Conservation (phyloP, 1,139 yeast species). For the Geotrichum europaeum region DNA sequence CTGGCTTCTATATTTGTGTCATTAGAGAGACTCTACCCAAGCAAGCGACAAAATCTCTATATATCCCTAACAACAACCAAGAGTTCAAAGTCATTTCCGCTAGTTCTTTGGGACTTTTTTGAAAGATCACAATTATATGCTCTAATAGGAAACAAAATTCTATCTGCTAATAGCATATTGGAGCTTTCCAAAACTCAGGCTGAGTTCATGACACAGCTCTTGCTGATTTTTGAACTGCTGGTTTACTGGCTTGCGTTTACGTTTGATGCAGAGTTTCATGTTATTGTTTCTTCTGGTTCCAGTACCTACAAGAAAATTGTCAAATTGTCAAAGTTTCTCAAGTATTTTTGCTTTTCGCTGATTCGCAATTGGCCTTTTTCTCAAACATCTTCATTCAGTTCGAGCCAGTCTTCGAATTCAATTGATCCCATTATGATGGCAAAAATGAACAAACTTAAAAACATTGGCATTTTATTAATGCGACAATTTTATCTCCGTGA, state of each 20-base stretch:
- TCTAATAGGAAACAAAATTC: constrained; percentile 5
- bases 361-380: constrained; percentile 41
- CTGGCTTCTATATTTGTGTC: constrained; percentile 23
- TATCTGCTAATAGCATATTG: constrained; percentile 9
- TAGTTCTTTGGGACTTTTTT: constrained; percentile 25
- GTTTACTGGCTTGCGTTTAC: constrained; percentile 59
- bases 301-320: constrained; percentile 45
- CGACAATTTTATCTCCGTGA: constrained; percentile 68
- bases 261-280: constrained; percentile 56
- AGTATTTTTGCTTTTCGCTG: constrained; percentile 48
- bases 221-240: constrained; percentile 45
- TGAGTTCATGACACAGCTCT: constrained; percentile 24
- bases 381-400: background rate
- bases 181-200: constrained; percentile 1
- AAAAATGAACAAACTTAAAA: constrained; percentile 7
- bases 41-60: constrained; percentile 25
- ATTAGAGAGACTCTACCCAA: constrained; percentile 25
- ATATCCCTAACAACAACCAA: constrained; percentile 22
- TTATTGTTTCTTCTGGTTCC: constrained; percentile 26
- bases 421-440: background rate
- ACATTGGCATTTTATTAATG: constrained; percentile 38
- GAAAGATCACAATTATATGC: constrained; percentile 18
- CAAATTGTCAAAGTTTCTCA: constrained; percentile 47
- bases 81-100: constrained; percentile 17
- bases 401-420: background rate